A percentile compares a stretch with the other conserved stretches of the same genome.
These are phyloP conservation scores for Plasmodium coatneyi DNA, from an alignment of 169 alveolate genomes.

Conservation along the genomic window DNA sequence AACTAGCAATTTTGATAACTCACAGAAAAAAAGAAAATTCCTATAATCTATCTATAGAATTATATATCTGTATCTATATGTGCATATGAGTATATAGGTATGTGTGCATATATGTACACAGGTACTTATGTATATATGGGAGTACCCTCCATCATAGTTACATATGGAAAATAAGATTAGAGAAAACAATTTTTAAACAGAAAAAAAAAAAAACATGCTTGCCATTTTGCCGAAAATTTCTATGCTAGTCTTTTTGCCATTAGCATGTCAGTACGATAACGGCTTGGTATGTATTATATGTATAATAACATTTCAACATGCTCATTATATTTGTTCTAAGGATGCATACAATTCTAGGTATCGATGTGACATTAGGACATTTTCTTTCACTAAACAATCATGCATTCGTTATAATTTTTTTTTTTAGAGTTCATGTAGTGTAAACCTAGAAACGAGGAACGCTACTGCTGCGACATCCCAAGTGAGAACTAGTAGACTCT, in stretches of 20 bases:
- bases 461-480: no score
- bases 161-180: not conserved
- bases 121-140: not conserved
- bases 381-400: not conserved
- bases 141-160: not conserved
- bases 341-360: not conserved
- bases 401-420: not conserved
- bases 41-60: not conserved
- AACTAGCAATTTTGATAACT: not conserved
- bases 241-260: not conserved
- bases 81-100: not conserved
- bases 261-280: no score
- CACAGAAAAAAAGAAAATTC: not conserved
- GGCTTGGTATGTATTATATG: not conserved
- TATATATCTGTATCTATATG: not conserved
- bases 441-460: not conserved
- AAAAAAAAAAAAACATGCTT: not conserved
- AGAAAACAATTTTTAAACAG: not conserved
- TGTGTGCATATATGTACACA: not conserved
- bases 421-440: not conserved
- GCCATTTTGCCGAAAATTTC: not conserved
- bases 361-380: not conserved
- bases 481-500: not conserved
- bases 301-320: not conserved
- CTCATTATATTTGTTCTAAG: no score